These are phyloP conservation scores for Blastomyces gilchristii DNA, from an alignment of 2,329 filamentous ascomycete species.

Conservation along the genomic window DNA sequence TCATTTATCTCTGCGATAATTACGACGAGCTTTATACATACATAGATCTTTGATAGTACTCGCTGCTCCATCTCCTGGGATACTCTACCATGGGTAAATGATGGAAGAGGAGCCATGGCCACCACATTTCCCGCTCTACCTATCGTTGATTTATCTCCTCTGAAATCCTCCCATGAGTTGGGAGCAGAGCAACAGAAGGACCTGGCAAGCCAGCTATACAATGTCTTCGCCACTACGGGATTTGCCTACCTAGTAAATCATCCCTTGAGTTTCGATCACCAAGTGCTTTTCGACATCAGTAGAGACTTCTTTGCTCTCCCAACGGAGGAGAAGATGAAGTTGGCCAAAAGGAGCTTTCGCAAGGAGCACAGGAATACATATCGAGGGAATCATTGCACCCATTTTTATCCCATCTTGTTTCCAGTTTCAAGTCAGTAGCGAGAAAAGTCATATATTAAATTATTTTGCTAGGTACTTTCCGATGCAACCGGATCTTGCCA, in stretches of 20 bases:
- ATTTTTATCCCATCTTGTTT: background rate
- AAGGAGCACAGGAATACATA: constrained; percentile 36
- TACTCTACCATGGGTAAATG: background rate
- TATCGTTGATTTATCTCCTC: constrained; percentile 33
- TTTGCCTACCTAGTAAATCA: constrained; percentile 39
- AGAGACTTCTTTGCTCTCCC: constrained; percentile 32
- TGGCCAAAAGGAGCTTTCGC: constrained; percentile 37
- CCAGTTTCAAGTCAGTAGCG: background rate
- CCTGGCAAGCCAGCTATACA: constrained; percentile 32
- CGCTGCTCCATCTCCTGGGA: background rate
- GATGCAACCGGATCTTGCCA: constrained; percentile 28
- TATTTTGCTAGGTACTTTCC: constrained; percentile 34
- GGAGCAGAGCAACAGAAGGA: constrained; percentile 19
- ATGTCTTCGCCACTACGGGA: constrained; percentile 38
- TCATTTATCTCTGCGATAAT: background rate
- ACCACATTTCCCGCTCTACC: constrained; percentile 36
- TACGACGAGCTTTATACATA: background rate
- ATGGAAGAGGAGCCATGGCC: constrained; percentile 23
- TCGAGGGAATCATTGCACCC: constrained; percentile 23
- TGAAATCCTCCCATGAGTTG: constrained; percentile 21
- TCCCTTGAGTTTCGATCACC: constrained; percentile 34
- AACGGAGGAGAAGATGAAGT: constrained; percentile 29
- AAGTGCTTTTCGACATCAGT: constrained; percentile 35
- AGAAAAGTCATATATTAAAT: background rate
- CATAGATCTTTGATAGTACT: background rate